A percentile compares a stretch with the other conserved stretches of the same genome.
phyloP scores from a whole-genome alignment of 192 early-diverging fungal species.

The Backusella liffmaniae region DNA sequence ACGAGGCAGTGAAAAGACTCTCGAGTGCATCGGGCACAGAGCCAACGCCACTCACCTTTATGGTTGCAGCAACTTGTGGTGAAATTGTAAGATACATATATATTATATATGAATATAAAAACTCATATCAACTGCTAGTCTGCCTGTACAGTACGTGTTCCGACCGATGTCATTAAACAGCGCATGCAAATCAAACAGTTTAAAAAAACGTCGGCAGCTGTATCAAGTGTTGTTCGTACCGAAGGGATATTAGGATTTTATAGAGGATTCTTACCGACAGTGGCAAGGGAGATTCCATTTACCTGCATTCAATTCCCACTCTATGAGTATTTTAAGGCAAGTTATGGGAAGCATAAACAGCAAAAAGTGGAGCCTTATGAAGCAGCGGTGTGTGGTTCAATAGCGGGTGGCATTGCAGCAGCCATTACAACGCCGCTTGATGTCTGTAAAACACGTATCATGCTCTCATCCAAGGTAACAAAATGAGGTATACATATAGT shows the following conservation, averaged over 20 bases:
- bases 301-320: constrained; percentile 94
- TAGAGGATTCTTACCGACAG: constrained; percentile 85
- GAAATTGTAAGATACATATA: constrained; percentile 63
- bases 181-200: constrained; percentile 89
- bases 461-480: constrained; percentile 76
- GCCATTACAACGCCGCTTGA: constrained; percentile 92
- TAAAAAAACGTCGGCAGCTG: constrained; percentile 53
- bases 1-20: constrained; percentile 74
- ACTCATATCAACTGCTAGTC: constrained; percentile 39
- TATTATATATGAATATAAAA: background rate
- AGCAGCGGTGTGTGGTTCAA: constrained; percentile 79
- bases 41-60: constrained; percentile 72
- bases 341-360: constrained; percentile 45
- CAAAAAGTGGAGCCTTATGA: constrained; percentile 67
- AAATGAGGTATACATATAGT: no score
- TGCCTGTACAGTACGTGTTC: constrained; percentile 89
- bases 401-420: constrained; percentile 88
- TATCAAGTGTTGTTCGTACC: constrained; percentile 58
- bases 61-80: constrained; percentile 86
- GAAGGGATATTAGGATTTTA: constrained; percentile 88
- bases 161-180: constrained; percentile 95
- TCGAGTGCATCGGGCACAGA: constrained; percentile 34
- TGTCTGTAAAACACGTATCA: constrained; percentile 92
- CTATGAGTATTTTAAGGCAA: constrained; percentile 84
- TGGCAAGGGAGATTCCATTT: constrained; percentile 96